These are phyloP conservation scores for Lodderomyces beijingensis DNA, from an alignment of 1,139 yeast genomes.

Conservation along the genomic window DNA sequence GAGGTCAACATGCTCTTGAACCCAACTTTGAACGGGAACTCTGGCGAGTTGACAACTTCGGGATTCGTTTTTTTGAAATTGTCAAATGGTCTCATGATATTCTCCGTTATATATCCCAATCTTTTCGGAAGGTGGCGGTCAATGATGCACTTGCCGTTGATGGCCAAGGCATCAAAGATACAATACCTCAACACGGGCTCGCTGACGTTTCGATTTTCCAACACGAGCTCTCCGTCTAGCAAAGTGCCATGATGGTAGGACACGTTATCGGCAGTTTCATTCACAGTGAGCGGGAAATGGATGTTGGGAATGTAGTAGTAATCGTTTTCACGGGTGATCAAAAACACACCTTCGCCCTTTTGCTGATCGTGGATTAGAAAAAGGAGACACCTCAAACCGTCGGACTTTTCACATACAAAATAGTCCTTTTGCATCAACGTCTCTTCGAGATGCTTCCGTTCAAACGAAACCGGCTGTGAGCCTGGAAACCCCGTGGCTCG, in stretches of 20 bases:
- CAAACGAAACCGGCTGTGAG: constrained; percentile 92
- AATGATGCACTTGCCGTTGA: constrained; percentile 69
- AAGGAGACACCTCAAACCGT: constrained; percentile 81
- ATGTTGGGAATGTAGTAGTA: constrained; percentile 76
- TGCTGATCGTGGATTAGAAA: constrained; percentile 65
- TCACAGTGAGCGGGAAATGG: constrained; percentile 64
- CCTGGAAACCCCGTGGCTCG: constrained; percentile 66
- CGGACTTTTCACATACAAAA: constrained; percentile 93
- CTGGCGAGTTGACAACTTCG: constrained; percentile 57
- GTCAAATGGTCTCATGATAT: constrained; percentile 77
- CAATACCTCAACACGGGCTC: constrained; percentile 61
- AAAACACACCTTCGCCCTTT: constrained; percentile 70
- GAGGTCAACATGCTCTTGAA: constrained; percentile 86
- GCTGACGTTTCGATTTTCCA: constrained; percentile 51
- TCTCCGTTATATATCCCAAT: constrained; percentile 81
- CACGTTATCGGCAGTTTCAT: constrained; percentile 47
- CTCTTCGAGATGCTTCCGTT: constrained; percentile 63
- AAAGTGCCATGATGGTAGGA: constrained; percentile 81
- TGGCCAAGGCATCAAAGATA: constrained; percentile 86
- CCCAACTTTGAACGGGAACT: constrained; percentile 80
- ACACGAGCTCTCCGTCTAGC: constrained; percentile 83
- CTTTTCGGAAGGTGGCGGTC: constrained; percentile 73
- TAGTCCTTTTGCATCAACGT: constrained; percentile 58
- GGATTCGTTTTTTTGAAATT: constrained; percentile 66
- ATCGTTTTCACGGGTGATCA: constrained; percentile 83